Evolutionary conservation across 306 rosid species (phyloP).

Genomic region (Quercus aquifolioides): DNA sequence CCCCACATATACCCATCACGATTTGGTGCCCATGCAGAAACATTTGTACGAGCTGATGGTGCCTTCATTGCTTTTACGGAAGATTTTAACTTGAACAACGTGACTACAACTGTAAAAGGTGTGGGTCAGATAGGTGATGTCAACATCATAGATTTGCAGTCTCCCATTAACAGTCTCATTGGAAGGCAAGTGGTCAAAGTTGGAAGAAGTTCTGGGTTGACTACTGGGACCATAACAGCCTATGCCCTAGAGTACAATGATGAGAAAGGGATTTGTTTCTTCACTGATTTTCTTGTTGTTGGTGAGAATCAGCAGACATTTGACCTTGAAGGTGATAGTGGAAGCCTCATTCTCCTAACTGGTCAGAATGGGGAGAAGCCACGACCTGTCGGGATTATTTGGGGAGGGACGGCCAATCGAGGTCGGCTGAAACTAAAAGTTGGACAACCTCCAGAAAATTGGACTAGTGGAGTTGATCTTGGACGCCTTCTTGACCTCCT

Average conservation of each 20-base stretch:
- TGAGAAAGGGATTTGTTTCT: slow-evolving; percentile 95
- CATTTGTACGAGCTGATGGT: slow-evolving; percentile 99
- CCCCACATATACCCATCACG: slow-evolving; percentile 17
- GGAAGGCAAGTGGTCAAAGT: slow-evolving; percentile 94
- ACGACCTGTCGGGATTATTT: slow-evolving; percentile 89
- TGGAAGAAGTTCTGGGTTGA: slow-evolving; percentile 97
- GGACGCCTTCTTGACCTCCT: slow-evolving; percentile 96
- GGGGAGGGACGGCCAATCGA: slow-evolving; percentile 99
- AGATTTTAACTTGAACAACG: slow-evolving; percentile 70
- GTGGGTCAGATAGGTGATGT: slow-evolving; percentile 92
- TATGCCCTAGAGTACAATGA: slow-evolving; percentile 96
- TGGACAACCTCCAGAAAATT: slow-evolving; percentile 91
- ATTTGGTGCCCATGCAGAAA: slow-evolving; percentile 71
- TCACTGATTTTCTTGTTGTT: slow-evolving; percentile 97
- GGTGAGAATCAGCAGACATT: slow-evolving; percentile 97
- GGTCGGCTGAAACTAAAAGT: slow-evolving; percentile 85
- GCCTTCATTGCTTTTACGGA: slow-evolving; percentile 95
- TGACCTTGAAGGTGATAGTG: slow-evolving; percentile 99
- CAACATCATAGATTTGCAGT: slow-evolving; percentile 82
- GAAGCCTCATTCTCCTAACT: slow-evolving; percentile 91
- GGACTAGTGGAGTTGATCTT: slow-evolving; percentile 99
- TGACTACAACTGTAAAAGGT: slow-evolving; percentile 70
- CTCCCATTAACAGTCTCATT: slow-evolving; percentile 85
- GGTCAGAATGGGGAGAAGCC: slow-evolving; percentile 78
- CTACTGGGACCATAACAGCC: slow-evolving; percentile 93